A percentile compares a stretch with the other conserved stretches of the same genome.
These are phyloP conservation scores for Fagopyrum tataricum DNA, from an alignment of 148 eudicot species.

Conservation along the genomic window DNA sequence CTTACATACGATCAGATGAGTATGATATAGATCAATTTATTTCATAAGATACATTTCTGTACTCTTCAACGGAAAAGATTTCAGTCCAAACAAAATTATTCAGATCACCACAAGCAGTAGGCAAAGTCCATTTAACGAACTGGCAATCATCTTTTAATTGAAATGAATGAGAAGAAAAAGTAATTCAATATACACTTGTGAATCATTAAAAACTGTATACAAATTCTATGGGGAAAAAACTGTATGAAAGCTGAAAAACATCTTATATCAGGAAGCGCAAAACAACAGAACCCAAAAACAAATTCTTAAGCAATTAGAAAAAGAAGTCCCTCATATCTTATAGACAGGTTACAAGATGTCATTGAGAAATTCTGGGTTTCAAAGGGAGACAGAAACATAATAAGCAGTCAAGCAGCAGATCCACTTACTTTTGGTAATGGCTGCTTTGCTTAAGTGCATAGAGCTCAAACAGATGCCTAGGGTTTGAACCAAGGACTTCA, in stretches of 20 bases:
- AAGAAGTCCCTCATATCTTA: not conserved
- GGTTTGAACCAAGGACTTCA: constrained; percentile 75
- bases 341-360: not conserved
- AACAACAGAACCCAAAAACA: not conserved
- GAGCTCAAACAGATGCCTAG: constrained; percentile 92
- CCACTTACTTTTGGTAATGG: constrained; percentile 52
- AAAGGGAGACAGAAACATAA: not conserved
- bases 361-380: not conserved
- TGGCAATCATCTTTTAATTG: not conserved
- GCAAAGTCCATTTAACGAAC: not conserved
- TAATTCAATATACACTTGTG: no score
- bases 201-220: no score
- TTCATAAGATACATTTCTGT: not conserved
- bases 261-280: not conserved
- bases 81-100: not conserved
- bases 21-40: not conserved
- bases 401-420: constrained; percentile 4
- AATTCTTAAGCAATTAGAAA: not conserved
- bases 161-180: not conserved
- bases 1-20: no score
- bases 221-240: not conserved
- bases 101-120: constrained; percentile 1
- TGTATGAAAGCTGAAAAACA: not conserved
- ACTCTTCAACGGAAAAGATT: not conserved
- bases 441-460: constrained; percentile 79